Evolutionary conservation across 1,284 basidiomycete species (phyloP), one percentile per base, ranked within the genome.

Genomic region (Melampsora americana): DNA sequence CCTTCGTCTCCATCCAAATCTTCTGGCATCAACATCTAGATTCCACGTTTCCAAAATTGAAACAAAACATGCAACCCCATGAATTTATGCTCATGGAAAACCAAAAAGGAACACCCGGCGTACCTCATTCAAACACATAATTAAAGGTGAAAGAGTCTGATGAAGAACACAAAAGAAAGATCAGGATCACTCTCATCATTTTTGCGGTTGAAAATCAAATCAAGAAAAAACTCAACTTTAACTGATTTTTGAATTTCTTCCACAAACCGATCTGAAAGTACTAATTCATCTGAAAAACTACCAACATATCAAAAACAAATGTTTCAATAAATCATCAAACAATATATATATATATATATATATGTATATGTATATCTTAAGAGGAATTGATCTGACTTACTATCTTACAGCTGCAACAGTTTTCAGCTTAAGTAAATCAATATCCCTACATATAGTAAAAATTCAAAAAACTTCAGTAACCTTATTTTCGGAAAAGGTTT

Each of bases 41-140:
- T 30, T 64, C 1, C 26, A 12, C 18, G 23, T 35, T 48, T 66
- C 39, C 5, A 9, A 32, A 66, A 42, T 4, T 44, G 32, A 66
- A 44, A 42, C 32, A 2, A 32, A 16, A 16, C 2, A 32, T 32
- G n/a, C 2, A 11, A 23, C 12, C 20, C 64, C 16, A 30, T 48
- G 28, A 26, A 11, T 14, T 9, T 6, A 44, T 56, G 18, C n/a
- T 14, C 18, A 56, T 56, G n/a, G 16, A 12, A 23, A 50, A 48
- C 6, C 26, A 6, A 23, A 28, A 26, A 46, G 20, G 16, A 30
- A 61, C 69, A 46, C n/a, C n/a, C n/a, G n/a, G n/a, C n/a, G n/a
- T 32, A 70, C 69, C n/a, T 70, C 59, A 46, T 70, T 70, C 18
- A 70, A 16, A 50, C 59, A 70, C 23, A 61, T 56, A 30, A 70